Evolutionary conservation across 139 green algal genomes (phyloP), one percentile per base, ranked within the genome.

Genomic region (Auxenochlorella pyrenoidosa): DNA sequence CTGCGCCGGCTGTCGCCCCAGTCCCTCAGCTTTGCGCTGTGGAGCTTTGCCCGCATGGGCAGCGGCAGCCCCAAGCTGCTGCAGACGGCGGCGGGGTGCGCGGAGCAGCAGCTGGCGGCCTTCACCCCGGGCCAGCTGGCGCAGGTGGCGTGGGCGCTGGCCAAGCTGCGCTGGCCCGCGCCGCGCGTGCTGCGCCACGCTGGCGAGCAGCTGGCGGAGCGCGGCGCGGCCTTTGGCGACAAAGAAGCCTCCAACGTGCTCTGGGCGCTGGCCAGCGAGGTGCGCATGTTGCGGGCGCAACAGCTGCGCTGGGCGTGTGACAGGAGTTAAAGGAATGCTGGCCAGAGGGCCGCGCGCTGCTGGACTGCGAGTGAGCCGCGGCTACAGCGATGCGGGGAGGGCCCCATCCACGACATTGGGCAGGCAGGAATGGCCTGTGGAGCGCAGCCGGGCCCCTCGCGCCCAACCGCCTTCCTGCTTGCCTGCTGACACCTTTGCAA

Each of bases 1-100:
- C 78, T 91, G 68, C 66, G 65, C 18, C 5, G 32, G n/a, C 73
- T 91, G 68, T 73, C 36, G 44, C 80, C 79, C 12, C 84, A 89
- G 59, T 85, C 73, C 12, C 72, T 91, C 26, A 60, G 41, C 34
- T 60, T 90, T 44, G 88, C 88, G 3, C 72, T 91, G 13, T 72
- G 83, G 68, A 76, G 59, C 54, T 91, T 90, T 91, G 88, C 88
- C 0, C 87, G 77, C 38, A 65, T 91, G 79, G 84, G 88, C 58
- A 80, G 75, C 43, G 47, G 34, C 70, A 86, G 83, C 78, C 40
- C 73, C 15, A 30, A 28, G 71, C 84, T 91, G 38, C 78, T 89
- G 68, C 28, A 71, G 51, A 82, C 84, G 44, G 88, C 88, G 12
- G 84, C 66, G n/a, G 71, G 38, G 6, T 87, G 84, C 44, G 85